These are phyloP conservation scores for Pseudopyricularia cyperi DNA, from an alignment of 2,329 filamentous ascomycete species.

Conservation along the genomic window DNA sequence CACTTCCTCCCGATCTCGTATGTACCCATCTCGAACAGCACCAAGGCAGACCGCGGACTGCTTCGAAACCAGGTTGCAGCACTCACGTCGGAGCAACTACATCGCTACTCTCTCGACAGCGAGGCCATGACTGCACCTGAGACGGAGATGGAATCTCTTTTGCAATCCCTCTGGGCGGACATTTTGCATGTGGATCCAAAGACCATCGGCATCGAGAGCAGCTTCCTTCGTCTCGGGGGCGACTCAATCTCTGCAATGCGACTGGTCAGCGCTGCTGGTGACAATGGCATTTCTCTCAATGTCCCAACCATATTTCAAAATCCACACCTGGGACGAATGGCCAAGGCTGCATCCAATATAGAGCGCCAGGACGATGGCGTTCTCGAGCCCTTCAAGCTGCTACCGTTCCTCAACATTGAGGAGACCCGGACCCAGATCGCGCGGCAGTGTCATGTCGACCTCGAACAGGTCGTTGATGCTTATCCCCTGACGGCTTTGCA, in stretches of 20 bases:
- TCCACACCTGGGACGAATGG: conserved; percentile 36
- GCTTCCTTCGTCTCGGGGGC: conserved; percentile 47
- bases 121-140: conserved; percentile 4
- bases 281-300: conserved; percentile 31
- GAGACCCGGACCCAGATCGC: not conserved
- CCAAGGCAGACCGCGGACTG: conserved; percentile 19
- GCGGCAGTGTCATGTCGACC: not conserved
- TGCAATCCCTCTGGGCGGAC: conserved; percentile 34
- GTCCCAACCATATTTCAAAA: conserved; percentile 43
- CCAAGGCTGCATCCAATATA: conserved; percentile 18
- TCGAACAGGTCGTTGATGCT: conserved; percentile 6
- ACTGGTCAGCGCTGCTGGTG: conserved; percentile 40
- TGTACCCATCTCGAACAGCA: conserved; percentile 4
- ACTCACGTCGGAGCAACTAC: not conserved
- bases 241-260: conserved; percentile 51
- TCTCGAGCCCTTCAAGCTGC: not conserved
- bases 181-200: conserved; percentile 29
- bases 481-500: conserved; percentile 11
- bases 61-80: not conserved
- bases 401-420: not conserved
- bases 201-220: conserved; percentile 38
- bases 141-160: conserved; percentile 25
- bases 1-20: not conserved
- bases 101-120: not conserved
- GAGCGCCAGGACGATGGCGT: not conserved